Evolutionary conservation across 2,329 filamentous ascomycete species (phyloP).

Genomic region (Canariomyces notabilis): DNA sequence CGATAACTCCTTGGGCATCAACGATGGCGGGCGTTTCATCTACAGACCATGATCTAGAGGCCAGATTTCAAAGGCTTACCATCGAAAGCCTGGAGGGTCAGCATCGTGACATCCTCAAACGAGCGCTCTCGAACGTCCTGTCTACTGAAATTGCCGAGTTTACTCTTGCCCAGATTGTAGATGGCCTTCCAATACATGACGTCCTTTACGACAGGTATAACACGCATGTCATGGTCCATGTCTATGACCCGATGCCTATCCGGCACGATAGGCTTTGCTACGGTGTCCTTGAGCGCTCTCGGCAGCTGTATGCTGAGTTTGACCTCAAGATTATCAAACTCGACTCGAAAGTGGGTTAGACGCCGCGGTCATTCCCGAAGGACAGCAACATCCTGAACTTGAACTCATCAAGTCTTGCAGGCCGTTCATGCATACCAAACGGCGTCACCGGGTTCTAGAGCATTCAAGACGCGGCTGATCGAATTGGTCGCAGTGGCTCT

Average conservation of each 20-base stretch:
- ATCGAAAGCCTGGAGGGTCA: not conserved
- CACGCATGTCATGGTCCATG: not conserved
- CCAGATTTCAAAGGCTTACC: too few species aligned
- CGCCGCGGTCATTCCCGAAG: too few species aligned
- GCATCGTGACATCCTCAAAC: conserved; percentile 11
- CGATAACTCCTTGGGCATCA: too few species aligned
- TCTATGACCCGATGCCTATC: conserved; percentile 16
- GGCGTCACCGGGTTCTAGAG: conserved; percentile 21
- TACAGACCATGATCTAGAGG: too few species aligned
- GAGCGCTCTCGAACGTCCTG: conserved; percentile 14
- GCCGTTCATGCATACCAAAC: conserved; percentile 24
- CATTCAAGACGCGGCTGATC: conserved; percentile 29
- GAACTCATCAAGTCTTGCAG: conserved; percentile 18
- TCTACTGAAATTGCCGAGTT: conserved; percentile 15
- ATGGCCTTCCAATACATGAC: conserved; percentile 16
- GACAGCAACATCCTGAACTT: not conserved
- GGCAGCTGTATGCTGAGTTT: too few species aligned
- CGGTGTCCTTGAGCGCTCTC: conserved; percentile 13
- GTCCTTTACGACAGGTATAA: conserved; percentile 8
- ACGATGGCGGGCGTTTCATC: too few species aligned
- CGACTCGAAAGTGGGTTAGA: too few species aligned
- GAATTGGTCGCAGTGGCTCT: conserved; percentile 29
- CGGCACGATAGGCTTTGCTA: conserved; percentile 21
- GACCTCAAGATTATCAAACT: too few species aligned
- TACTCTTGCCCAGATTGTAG: conserved; percentile 22